A percentile compares a stretch with the other conserved stretches of the same genome.
These are phyloP conservation scores for Penicillium bovifimosum DNA, from an alignment of 495 filamentous ascomycete species.

Conservation along the genomic window DNA sequence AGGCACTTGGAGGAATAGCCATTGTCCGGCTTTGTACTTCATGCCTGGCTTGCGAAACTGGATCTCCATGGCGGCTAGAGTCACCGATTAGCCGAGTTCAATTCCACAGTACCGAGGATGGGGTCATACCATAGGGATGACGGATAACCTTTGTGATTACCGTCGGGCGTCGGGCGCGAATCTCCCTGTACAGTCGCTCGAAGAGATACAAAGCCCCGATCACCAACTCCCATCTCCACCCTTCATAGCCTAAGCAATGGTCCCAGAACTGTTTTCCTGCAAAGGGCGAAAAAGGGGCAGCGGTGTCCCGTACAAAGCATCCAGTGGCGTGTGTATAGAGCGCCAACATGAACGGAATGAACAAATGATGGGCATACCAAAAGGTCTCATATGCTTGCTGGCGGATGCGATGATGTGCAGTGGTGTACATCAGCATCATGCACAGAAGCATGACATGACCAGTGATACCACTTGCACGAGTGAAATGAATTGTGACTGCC, in stretches of 20 bases:
- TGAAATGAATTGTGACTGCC: constrained; percentile 92
- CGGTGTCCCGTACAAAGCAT: constrained; percentile 86
- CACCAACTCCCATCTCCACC: constrained; percentile 94
- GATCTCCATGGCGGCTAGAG: constrained; percentile 87
- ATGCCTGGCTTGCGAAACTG: constrained; percentile 95
- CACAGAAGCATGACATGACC: constrained; percentile 97
- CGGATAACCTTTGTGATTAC: constrained; percentile 90
- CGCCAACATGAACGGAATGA: constrained; percentile 88
- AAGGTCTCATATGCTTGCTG: constrained; percentile 98
- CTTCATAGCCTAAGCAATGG: constrained; percentile 92
- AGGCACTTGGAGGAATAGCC: constrained; percentile 92
- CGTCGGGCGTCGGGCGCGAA: constrained; percentile 72
- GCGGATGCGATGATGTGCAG: constrained; percentile 85
- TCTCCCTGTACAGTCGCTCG: constrained; percentile 89
- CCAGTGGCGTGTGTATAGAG: constrained; percentile 94
- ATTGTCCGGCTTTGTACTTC: constrained; percentile 97
- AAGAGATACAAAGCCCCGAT: constrained; percentile 80
- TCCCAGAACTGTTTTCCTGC: constrained; percentile 76
- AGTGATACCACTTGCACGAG: constrained; percentile 83
- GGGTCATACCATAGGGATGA: constrained; percentile 83
- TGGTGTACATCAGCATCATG: constrained; percentile 98
- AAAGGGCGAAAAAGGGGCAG: constrained; percentile 72
- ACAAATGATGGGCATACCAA: constrained; percentile 98
- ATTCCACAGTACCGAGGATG: too few relatives aligned
- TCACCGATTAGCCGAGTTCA: not conserved